These are phyloP conservation scores for Colletotrichum theobromicola DNA, from an alignment of 2,329 filamentous ascomycete species.

Conservation along the genomic window DNA sequence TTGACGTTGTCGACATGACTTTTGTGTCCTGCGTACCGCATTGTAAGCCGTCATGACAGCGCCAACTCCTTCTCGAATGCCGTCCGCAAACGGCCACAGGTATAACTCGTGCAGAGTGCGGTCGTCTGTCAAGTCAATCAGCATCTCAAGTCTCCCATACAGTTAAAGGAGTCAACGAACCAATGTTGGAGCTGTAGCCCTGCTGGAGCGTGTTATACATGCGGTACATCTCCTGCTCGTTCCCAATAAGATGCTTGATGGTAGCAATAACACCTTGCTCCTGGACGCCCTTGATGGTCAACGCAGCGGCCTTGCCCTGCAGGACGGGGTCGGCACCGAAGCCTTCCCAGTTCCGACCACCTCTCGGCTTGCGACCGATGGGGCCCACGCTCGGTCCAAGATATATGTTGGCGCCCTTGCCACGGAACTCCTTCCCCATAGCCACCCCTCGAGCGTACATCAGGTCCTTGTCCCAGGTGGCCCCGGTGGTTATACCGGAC, in stretches of 20 bases:
- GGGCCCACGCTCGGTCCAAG: slow-evolving; percentile 76
- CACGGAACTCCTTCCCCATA: slow-evolving; percentile 73
- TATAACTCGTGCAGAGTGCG: slow-evolving; percentile 78
- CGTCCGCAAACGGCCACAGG: slow-evolving; percentile 85
- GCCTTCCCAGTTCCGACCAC: slow-evolving; percentile 78
- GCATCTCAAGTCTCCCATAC: not conserved
- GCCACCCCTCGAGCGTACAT: slow-evolving; percentile 73
- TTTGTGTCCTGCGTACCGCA: slow-evolving; percentile 39
- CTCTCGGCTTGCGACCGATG: slow-evolving; percentile 73
- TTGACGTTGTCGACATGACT: not conserved
- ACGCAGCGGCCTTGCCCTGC: slow-evolving; percentile 77
- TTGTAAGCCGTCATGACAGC: slow-evolving; percentile 90
- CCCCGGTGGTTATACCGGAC: slow-evolving; percentile 77
- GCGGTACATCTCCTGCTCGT: slow-evolving; percentile 69
- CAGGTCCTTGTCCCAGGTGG: slow-evolving; percentile 76
- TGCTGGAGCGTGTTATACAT: slow-evolving; percentile 59
- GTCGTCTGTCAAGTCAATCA: slow-evolving; percentile 53
- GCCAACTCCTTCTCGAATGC: slow-evolving; percentile 79
- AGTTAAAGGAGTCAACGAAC: slow-evolving; percentile 42
- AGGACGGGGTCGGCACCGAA: slow-evolving; percentile 75
- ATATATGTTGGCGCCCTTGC: slow-evolving; percentile 75
- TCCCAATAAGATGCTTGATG: slow-evolving; percentile 60
- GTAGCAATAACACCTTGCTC: slow-evolving; percentile 62
- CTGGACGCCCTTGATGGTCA: slow-evolving; percentile 78
- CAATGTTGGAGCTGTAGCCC: slow-evolving; percentile 75